Conservation (phyloP, 73 alveolate genomes). For the Loxodes magnus region DNA sequence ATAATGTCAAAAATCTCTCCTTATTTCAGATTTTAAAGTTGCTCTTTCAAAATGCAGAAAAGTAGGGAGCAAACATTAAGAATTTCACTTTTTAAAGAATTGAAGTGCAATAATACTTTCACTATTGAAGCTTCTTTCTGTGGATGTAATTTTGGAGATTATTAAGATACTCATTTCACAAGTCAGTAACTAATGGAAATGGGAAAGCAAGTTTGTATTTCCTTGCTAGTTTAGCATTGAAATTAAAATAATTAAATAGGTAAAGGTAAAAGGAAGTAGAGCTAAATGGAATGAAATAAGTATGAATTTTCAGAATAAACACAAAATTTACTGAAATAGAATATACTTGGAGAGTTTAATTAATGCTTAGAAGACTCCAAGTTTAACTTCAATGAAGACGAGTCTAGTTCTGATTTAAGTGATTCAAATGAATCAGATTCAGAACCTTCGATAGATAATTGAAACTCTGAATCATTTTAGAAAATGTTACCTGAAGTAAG, state of each 20-base stretch:
- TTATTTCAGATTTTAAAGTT: conserved; percentile 28
- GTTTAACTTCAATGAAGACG: conserved; percentile 3
- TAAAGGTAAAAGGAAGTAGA: conserved; percentile 1
- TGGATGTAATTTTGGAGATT: conserved; percentile 74
- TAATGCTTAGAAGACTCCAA: neutral
- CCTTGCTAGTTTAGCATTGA: conserved; percentile 9
- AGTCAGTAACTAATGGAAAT: conserved; percentile 54
- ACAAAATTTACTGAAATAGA: neutral
- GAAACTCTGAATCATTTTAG: neutral
- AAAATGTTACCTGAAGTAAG: neutral
- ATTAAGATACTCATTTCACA: conserved; percentile 63
- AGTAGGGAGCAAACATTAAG: conserved; percentile 72
- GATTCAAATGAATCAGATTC: no score
- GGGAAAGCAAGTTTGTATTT: conserved; percentile 59
- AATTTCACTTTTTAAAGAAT: conserved; percentile 54
- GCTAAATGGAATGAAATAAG: neutral
- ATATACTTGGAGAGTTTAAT: conserved; percentile 2
- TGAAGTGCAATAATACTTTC: conserved; percentile 48
- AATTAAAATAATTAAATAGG: no score
- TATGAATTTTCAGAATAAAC: no score
- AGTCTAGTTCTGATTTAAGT: conserved; percentile 3
- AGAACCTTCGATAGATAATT: conserved; percentile 8
- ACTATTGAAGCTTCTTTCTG: conserved; percentile 78
- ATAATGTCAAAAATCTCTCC: conserved; percentile 42
- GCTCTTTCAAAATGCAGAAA: conserved; percentile 48